Conservation (phyloP, 2,329 filamentous ascomycete genomes). For the Alternaria angustiovoidea region DNA sequence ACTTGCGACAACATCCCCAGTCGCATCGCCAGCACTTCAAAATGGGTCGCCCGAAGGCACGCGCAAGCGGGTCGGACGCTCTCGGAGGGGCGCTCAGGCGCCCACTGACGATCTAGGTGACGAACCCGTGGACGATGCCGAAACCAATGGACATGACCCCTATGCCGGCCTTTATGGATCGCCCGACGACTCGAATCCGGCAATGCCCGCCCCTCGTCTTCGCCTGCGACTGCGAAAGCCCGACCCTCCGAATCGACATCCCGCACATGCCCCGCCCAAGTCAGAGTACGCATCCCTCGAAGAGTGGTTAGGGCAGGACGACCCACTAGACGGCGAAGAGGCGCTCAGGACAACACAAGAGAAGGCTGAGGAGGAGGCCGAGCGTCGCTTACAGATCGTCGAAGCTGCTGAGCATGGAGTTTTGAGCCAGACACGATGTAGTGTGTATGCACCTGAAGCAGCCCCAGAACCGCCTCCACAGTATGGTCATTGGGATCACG, state of each 20-base stretch:
- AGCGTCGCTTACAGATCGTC: constrained; percentile 73
- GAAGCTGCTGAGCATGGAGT: constrained; percentile 78
- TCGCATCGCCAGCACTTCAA: constrained; percentile 27
- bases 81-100: constrained; percentile 30
- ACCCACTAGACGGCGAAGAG: constrained; percentile 56
- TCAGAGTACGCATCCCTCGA: constrained; percentile 62
- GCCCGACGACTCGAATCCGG: constrained; percentile 31
- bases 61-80: constrained; percentile 34
- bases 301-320: constrained; percentile 70
- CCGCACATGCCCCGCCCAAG: constrained; percentile 57
- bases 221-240: constrained; percentile 63
- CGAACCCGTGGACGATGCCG: constrained; percentile 19
- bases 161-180: constrained; percentile 33
- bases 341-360: constrained; percentile 44
- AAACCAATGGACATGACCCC: constrained; percentile 27
- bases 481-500: constrained; percentile 87
- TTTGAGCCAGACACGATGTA: constrained; percentile 74
- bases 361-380: constrained; percentile 67
- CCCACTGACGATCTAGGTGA: constrained; percentile 24
- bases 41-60: constrained; percentile 28
- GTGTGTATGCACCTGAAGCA: constrained; percentile 75
- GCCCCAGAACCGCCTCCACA: constrained; percentile 77
- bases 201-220: constrained; percentile 43
- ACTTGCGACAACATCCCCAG: constrained; percentile 24
- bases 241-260: constrained; percentile 60